Evolutionary conservation across 305 asterid genomes (phyloP), one percentile per base, ranked within the genome.

Genomic region (Euphrasia arctica): DNA sequence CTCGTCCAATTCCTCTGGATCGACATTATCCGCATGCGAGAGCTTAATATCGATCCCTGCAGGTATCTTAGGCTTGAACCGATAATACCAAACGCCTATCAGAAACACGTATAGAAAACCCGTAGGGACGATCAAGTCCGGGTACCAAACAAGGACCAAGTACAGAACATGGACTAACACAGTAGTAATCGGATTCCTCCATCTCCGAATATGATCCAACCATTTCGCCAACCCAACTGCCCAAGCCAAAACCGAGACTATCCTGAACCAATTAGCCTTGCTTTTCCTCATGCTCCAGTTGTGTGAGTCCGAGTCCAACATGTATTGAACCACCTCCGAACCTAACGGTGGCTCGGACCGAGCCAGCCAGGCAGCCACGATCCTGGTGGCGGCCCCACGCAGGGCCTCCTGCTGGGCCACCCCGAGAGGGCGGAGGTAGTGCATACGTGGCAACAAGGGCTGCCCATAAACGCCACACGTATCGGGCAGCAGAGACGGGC

Each of bases 271-370:
- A 66, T 92, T 87, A 0, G 96, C 85, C 81, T 87, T 89, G 62
- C 98, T 89, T 67, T 79, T 89, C 77, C 97, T 74, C 88, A 92
- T 81, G 85, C 98, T 89, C 98, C 98, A 92, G 5, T 82, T 79
- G n/a, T 79, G 79, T 0, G 97, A 85, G 72, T 89, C 96, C 1
- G 96, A 85, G 59, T 92, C 98, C 75, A 92, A 58, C 98, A 92
- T 85, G 71, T 77, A 82, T 7, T 86, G 73, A 6, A 92, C 98
- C 47, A 89, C 98, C 75, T 92, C 98, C 25, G 86, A 78, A 68
- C 98, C 96, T 1, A 92, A 54, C 0, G 98, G 90, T 1, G 98
- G 98, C 79, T 92, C 98, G 0, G 98, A 83, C 70, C 97, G 41
- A 2, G 80, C 78, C 71, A 92, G 66, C 98, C 97, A 89, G 4